Percentiles rank a stretch among this genome's conserved stretches.
Evolutionary conservation across 768 basidiomycete genomes (phyloP).

Genomic region (Phlebiopsis gigantea): DNA sequence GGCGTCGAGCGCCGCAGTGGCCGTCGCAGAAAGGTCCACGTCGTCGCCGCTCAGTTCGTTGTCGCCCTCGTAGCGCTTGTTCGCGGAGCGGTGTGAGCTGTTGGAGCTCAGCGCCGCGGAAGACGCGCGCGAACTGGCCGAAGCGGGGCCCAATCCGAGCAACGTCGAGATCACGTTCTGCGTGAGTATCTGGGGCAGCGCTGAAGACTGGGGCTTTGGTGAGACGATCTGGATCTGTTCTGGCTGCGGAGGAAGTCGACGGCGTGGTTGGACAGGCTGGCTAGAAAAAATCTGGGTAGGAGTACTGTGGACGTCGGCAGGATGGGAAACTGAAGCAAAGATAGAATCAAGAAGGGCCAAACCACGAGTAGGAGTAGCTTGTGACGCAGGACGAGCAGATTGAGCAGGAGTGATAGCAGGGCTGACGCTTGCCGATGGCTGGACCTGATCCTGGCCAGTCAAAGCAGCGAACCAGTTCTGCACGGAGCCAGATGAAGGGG

Average conservation of each 20-base stretch:
- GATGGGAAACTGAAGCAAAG: constrained; percentile 58
- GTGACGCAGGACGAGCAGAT: constrained; percentile 2
- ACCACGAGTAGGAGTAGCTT: constrained; percentile 36
- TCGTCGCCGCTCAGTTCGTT: constrained; percentile 28
- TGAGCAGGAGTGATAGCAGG: not conserved
- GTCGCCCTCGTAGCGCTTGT: constrained; percentile 30
- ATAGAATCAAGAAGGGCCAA: constrained; percentile 60
- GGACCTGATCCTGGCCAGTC: constrained; percentile 1
- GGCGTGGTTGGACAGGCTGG: too few relatives aligned
- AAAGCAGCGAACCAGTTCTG: constrained; percentile 12
- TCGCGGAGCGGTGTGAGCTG: constrained; percentile 18
- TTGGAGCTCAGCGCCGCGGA: constrained; percentile 27
- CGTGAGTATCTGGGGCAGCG: constrained; percentile 61
- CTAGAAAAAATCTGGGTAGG: not conserved
- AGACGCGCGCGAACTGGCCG: constrained; percentile 23
- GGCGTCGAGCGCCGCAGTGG: constrained; percentile 8
- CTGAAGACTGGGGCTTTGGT: constrained; percentile 48
- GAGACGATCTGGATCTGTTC: constrained; percentile 41
- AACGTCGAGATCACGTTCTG: constrained; percentile 66
- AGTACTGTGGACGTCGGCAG: not conserved
- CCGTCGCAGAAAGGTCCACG: constrained; percentile 16
- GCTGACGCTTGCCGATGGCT: not conserved
- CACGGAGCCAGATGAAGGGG: constrained; percentile 5
- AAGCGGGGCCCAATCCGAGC: constrained; percentile 43
- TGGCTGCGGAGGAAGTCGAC: constrained; percentile 15